Evolutionary conservation across 768 basidiomycete genomes (phyloP).

Genomic region (Ramaria sp.): DNA sequence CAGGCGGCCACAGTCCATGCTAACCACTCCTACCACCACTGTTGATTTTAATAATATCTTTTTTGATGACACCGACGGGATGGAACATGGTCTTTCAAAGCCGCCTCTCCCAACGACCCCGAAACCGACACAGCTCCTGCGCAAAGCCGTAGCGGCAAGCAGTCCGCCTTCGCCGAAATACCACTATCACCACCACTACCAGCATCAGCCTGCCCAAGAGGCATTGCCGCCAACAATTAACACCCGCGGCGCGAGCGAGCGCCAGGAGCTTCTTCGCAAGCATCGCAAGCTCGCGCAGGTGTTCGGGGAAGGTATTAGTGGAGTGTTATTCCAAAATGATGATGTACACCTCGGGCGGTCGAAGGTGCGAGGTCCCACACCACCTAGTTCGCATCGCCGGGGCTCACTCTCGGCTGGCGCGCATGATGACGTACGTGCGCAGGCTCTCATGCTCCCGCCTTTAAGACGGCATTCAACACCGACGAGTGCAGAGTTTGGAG

Average conservation of each 20-base stretch:
- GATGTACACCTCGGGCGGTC: conserved; percentile 10
- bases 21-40: background rate
- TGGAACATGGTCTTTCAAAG: background rate
- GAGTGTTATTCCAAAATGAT: conserved; percentile 18
- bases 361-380: conserved; percentile 8
- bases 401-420: conserved; percentile 12
- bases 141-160: background rate
- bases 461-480: conserved; percentile 43
- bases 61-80: background rate
- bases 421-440: background rate
- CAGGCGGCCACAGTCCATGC: background rate
- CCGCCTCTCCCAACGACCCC: background rate
- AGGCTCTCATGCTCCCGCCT: conserved; percentile 13
- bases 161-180: background rate
- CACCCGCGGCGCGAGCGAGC: conserved; percentile 48
- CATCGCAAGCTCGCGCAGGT: conserved; percentile 71
- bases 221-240: conserved; percentile 56
- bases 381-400: conserved; percentile 30
- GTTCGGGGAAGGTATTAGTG: conserved; percentile 54
- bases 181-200: background rate
- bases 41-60: background rate
- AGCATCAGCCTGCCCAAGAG: background rate
- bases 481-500: conserved; percentile 26
- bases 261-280: conserved; percentile 61
- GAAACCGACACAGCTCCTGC: conserved; percentile 1